A percentile compares a stretch with the other conserved stretches of the same genome.
phyloP scores from a whole-genome alignment of 768 basidiomycete species.

The Pulveroboletus sp. region DNA sequence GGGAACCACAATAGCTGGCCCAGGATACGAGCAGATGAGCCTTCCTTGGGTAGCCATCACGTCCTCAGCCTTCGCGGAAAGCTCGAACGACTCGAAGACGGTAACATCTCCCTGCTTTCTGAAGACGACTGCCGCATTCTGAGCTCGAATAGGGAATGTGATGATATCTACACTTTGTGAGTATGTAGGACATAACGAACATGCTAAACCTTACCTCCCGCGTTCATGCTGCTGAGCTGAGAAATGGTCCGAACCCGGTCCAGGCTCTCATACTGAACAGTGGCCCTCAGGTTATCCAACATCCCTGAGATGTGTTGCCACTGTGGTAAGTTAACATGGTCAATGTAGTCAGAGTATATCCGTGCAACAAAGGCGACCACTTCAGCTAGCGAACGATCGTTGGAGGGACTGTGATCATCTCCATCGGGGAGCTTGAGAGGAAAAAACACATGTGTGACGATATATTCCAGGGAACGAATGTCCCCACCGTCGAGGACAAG shows the following conservation, averaged over 20 bases:
- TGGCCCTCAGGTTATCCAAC: constrained; percentile 23
- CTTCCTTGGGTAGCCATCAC: constrained; percentile 41
- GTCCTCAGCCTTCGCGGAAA: constrained; percentile 31
- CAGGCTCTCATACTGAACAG: background rate
- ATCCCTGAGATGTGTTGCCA: constrained; percentile 34
- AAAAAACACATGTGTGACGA: constrained; percentile 40
- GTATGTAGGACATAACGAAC: background rate
- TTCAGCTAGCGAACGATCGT: constrained; percentile 26
- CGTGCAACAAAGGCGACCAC: constrained; percentile 16
- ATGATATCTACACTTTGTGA: constrained; percentile 30
- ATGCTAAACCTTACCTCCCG: constrained; percentile 12
- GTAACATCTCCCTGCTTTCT: constrained; percentile 27
- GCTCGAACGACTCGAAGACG: constrained; percentile 44
- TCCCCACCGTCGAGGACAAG: constrained; percentile 2
- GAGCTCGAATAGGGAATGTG: constrained; percentile 37
- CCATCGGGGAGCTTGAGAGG: constrained; percentile 39
- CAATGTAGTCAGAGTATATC: constrained; percentile 15
- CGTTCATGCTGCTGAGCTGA: constrained; percentile 17
- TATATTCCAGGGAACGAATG: constrained; percentile 21
- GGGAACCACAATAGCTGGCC: constrained; percentile 38
- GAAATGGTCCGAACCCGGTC: constrained; percentile 6
- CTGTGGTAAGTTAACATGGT: constrained; percentile 1
- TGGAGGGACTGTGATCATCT: constrained; percentile 27
- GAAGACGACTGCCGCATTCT: constrained; percentile 46
- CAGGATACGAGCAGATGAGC: constrained; percentile 45